Conservation (phyloP, 202 grass and related monocot genomes). For the Miscanthus sacchariflorus region DNA sequence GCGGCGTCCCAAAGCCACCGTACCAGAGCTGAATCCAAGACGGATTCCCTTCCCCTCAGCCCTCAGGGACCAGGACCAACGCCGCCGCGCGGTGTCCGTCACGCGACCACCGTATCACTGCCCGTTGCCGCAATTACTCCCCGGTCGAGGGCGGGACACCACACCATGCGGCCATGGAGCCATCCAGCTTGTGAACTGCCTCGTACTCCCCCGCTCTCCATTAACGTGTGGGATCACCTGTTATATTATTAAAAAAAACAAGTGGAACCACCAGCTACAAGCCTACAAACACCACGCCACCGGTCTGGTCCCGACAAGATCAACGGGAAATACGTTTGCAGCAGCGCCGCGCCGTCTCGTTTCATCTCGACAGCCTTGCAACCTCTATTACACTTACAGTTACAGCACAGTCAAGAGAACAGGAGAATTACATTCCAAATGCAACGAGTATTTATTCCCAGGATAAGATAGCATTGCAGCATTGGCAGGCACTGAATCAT, state of each 20-base stretch:
- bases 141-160: neutral
- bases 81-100: neutral
- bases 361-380: neutral
- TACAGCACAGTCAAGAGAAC: neutral
- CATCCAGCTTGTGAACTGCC: neutral
- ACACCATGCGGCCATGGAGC: neutral
- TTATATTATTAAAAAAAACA: neutral
- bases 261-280: neutral
- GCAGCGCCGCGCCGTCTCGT: neutral
- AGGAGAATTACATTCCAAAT: neutral
- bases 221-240: neutral
- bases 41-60: neutral
- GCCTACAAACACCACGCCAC: neutral
- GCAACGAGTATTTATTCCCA: neutral
- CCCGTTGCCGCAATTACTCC: conserved; percentile 52
- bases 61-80: neutral
- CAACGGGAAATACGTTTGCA: neutral
- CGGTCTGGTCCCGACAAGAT: neutral
- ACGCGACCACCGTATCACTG: conserved; percentile 33
- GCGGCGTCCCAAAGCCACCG: neutral
- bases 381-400: neutral
- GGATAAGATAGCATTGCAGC: no score
- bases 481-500: neutral
- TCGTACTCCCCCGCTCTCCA: conserved; percentile 5
- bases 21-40: conserved; percentile 31